Conservation (phyloP, 108 stramenopile species). For the Fragilaria crotonensis region DNA sequence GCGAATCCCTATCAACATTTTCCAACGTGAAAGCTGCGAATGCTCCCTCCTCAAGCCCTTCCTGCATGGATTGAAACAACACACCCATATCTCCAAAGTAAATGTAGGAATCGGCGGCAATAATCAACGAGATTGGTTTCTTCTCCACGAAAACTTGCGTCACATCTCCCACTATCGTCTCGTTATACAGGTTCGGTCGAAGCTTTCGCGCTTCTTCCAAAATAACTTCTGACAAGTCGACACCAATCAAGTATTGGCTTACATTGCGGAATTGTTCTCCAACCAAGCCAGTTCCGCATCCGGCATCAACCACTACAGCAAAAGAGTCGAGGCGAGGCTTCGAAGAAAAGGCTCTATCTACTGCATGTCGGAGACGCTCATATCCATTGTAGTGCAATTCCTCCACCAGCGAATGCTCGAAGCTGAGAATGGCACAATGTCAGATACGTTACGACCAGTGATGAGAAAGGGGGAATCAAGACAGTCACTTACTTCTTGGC, state of each 20-base stretch:
- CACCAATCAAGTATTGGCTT: slow-evolving; percentile 50
- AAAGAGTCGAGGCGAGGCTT: slow-evolving; percentile 19
- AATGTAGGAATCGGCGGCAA: slow-evolving; percentile 68
- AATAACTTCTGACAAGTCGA: slow-evolving; percentile 57
- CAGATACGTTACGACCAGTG: too few relatives aligned
- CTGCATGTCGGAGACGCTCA: slow-evolving; percentile 45
- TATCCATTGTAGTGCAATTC: slow-evolving; percentile 67
- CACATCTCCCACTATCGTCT: slow-evolving; percentile 48
- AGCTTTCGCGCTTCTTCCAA: slow-evolving; percentile 48
- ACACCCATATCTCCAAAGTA: slow-evolving; percentile 68
- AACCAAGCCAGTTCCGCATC: slow-evolving; percentile 69
- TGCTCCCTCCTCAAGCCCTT: slow-evolving; percentile 37
- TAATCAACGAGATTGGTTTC: slow-evolving; percentile 48
- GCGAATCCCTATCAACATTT: slow-evolving; percentile 45
- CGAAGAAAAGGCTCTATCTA: slow-evolving; percentile 45
- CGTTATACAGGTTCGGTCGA: slow-evolving; percentile 60
- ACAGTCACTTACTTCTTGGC: slow-evolving; percentile 43
- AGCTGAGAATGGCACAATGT: slow-evolving; percentile 29
- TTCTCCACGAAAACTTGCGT: slow-evolving; percentile 32
- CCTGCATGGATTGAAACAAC: slow-evolving; percentile 53
- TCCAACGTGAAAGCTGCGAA: slow-evolving; percentile 62
- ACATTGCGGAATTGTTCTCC: slow-evolving; percentile 75
- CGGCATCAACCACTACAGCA: slow-evolving; percentile 50
- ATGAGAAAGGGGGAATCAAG: too few relatives aligned
- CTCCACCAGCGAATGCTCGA: slow-evolving; percentile 67